phyloP scores from a whole-genome alignment of 1,139 yeast genomes.

The Kazachstania sp. region DNA sequence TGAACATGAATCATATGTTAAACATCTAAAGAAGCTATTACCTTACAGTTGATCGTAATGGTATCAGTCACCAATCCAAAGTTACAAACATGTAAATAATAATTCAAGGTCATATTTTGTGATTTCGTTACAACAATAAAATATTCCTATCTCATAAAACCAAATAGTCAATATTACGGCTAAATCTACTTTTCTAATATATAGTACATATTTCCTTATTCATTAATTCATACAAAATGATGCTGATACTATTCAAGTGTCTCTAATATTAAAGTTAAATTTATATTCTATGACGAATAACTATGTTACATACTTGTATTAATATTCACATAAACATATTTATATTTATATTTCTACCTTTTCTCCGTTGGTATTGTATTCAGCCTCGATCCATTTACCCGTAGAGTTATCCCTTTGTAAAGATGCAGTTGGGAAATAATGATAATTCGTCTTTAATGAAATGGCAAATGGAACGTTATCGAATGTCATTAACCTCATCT shows the following conservation, averaged over 20 bases:
- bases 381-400: constrained; percentile 47
- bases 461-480: constrained; percentile 82
- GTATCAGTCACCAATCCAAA: background rate
- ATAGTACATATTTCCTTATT: background rate
- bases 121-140: too few species aligned
- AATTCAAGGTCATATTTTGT: background rate
- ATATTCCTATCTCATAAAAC: background rate
- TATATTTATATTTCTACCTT: constrained; percentile 3
- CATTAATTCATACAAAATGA: background rate
- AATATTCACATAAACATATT: background rate
- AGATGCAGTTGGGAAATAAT: constrained; percentile 80
- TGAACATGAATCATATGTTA: constrained; percentile 41
- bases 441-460: constrained; percentile 79
- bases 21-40: constrained; percentile 42
- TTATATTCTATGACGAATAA: background rate
- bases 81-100: background rate
- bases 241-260: background rate
- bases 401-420: constrained; percentile 39
- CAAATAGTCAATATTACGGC: background rate
- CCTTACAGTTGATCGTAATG: constrained; percentile 30
- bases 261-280: background rate
- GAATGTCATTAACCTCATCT: constrained; percentile 71
- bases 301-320: background rate
- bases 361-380: constrained; percentile 22
- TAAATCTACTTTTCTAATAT: too few species aligned